Percentiles rank a stretch among this genome's conserved stretches.
phyloP scores from a whole-genome alignment of 2,329 filamentous ascomycete species.

The Aureobasidium uvarum region DNA sequence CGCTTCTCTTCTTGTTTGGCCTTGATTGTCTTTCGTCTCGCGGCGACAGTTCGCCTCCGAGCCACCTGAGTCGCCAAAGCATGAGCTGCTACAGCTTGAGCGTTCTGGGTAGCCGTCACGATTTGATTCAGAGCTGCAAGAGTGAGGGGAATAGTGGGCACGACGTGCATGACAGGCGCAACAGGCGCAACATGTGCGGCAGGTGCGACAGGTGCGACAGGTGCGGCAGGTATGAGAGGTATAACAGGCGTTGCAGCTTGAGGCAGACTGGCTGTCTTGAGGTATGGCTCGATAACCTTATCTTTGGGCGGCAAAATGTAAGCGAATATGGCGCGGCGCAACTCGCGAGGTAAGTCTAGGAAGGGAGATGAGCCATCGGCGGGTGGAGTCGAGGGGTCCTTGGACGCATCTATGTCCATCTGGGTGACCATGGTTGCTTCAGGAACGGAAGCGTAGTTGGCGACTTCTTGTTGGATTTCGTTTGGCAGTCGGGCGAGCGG shows the following conservation, averaged over 20 bases:
- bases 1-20: not conserved
- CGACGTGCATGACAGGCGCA: not conserved
- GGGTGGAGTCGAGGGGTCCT: not conserved
- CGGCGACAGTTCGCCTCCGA: too few species aligned
- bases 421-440: not conserved
- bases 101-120: not conserved
- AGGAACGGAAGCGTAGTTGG: not conserved
- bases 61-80: not conserved
- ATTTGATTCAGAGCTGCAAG: too few species aligned
- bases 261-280: not conserved
- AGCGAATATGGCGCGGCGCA: constrained; percentile 23
- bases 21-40: not conserved
- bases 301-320: constrained; percentile 11
- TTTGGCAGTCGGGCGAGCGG: not conserved
- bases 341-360: constrained; percentile 12
- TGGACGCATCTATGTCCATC: not conserved
- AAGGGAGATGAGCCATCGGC: constrained; percentile 10
- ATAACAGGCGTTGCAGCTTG: not conserved
- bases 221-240: not conserved
- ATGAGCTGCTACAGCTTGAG: not conserved
- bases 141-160: not conserved
- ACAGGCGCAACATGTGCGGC: not conserved
- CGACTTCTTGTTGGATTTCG: not conserved
- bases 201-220: not conserved
- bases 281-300: constrained; percentile 4